Evolutionary conservation across 495 filamentous ascomycete genomes (phyloP).

Genomic region (Penicillium desertorum): DNA sequence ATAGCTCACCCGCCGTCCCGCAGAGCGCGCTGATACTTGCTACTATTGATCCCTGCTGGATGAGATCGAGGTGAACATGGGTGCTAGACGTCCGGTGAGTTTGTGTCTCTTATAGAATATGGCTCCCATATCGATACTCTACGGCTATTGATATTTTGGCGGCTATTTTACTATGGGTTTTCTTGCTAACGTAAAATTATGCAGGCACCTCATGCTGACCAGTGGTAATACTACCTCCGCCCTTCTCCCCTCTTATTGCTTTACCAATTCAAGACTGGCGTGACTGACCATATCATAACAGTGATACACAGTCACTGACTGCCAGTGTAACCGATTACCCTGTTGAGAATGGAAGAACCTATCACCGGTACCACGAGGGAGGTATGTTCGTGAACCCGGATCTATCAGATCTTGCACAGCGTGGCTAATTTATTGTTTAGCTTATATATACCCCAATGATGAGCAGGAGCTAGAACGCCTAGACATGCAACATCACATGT

Average conservation of each 20-base stretch:
- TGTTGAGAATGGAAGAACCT: slow-evolving; percentile 55
- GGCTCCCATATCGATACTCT: not conserved
- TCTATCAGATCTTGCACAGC: not conserved
- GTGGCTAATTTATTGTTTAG: slow-evolving; percentile 27
- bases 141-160: not conserved
- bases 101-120: slow-evolving; percentile 1
- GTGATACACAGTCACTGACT: slow-evolving; percentile 53
- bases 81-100: slow-evolving; percentile 27
- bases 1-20: slow-evolving; percentile 16
- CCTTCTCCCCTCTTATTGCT: not conserved
- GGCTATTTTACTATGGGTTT: not conserved
- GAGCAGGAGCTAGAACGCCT: slow-evolving; percentile 55
- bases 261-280: not conserved
- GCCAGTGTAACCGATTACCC: slow-evolving; percentile 53
- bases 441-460: slow-evolving; percentile 59
- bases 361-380: slow-evolving; percentile 58
- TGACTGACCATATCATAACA: slow-evolving; percentile 21
- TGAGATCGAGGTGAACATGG: slow-evolving; percentile 20
- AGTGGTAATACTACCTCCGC: slow-evolving; percentile 21
- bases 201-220: slow-evolving; percentile 26
- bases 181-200: slow-evolving; percentile 26
- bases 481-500: slow-evolving; percentile 62
- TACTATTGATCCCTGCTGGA: slow-evolving; percentile 12
- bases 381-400: slow-evolving; percentile 35
- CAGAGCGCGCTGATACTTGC: not conserved